Evolutionary conservation across 208 protist genomes (phyloP).

Genomic region (Crithidia thermophila): DNA sequence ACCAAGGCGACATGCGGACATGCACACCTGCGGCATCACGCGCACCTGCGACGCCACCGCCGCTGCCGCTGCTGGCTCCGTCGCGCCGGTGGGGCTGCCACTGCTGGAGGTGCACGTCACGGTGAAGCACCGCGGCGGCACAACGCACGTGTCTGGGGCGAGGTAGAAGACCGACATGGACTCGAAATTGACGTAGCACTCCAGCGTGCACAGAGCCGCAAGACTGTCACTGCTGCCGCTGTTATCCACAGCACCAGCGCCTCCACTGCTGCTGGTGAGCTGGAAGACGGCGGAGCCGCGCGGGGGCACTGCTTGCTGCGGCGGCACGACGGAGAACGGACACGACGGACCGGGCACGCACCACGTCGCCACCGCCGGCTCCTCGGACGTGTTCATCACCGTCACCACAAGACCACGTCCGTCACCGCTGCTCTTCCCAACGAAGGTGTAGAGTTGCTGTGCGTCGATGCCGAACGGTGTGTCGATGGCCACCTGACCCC

Average conservation of each 20-base stretch:
- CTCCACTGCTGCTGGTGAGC: conserved; percentile 16
- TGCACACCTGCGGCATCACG: conserved; percentile 25
- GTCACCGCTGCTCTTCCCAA: conserved; percentile 4
- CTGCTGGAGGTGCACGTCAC: conserved; percentile 44
- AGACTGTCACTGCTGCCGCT: conserved; percentile 15
- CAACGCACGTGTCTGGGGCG: conserved; percentile 57
- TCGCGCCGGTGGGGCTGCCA: background rate
- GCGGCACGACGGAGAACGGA: conserved; percentile 61
- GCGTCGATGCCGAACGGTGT: conserved; percentile 31
- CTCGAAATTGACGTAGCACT: conserved; percentile 93
- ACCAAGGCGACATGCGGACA: conserved; percentile 59
- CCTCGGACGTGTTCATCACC: conserved; percentile 72
- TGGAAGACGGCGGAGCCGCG: conserved; percentile 32
- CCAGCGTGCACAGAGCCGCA: conserved; percentile 36
- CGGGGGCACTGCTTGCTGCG: conserved; percentile 59
- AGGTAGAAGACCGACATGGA: conserved; percentile 86
- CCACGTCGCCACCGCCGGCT: conserved; percentile 66
- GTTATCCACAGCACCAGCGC: too few relatives aligned
- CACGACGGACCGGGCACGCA: conserved; percentile 50
- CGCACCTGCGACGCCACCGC: conserved; percentile 14
- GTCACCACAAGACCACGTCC: conserved; percentile 42
- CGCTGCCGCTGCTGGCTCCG: conserved; percentile 1
- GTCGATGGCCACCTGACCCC: conserved; percentile 17
- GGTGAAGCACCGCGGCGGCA: conserved; percentile 83
- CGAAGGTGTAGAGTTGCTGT: conserved; percentile 25